Base-by-base conservation (phyloP, 2,329 filamentous ascomycete species). In the Falciphora oryzae region DNA sequence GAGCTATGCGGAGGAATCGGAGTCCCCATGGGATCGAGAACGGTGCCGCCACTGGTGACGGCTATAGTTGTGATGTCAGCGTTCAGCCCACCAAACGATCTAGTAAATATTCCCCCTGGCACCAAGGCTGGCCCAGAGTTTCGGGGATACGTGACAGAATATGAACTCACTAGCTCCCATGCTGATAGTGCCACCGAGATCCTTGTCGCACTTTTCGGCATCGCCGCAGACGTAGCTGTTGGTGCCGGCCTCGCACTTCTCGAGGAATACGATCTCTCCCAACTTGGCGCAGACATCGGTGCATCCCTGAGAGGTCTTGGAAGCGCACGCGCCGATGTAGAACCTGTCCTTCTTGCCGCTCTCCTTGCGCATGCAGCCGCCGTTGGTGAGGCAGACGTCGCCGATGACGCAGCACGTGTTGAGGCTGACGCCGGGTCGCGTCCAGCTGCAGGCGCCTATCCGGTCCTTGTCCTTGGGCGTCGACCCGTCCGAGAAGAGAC, bases 351-450 rank as follows among this genome's bases (percentile, higher is more conserved):
- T 18, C 18, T 32, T 28, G 61, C 7, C 38, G 7, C 13, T 29
- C 57, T 16, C 27, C 29, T 28, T n/a, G 31, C 29, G 32, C 13
- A 29, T 27, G 61, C 61, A 62, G 13, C 50, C 8, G 25, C 44
- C 61, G 44, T 56, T 62, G 38, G 16, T 14, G 38, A 62, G 61
- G 61, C 61, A 62, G 44, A 27, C 27, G 32, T 62, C 38, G 61
- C 44, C 44, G 61, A 44, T 29, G 4, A 25, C 35, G 61, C 61
- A 62, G 61, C 61, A 62, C 22, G 61, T 62, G 27, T 28, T n/a
- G 32, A 18, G 8, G n/a, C 25, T 16, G 13, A 27, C 4, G 35
- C 14, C 27, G 18, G n/a, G 18, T 10, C 29, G 13, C 5, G 25
- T 56, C 61, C 35, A 53, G 28, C 29, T 38, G 61, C 61, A 62